These are phyloP conservation scores for Acacia acuminata DNA, from an alignment of 306 rosid species.

Conservation along the genomic window DNA sequence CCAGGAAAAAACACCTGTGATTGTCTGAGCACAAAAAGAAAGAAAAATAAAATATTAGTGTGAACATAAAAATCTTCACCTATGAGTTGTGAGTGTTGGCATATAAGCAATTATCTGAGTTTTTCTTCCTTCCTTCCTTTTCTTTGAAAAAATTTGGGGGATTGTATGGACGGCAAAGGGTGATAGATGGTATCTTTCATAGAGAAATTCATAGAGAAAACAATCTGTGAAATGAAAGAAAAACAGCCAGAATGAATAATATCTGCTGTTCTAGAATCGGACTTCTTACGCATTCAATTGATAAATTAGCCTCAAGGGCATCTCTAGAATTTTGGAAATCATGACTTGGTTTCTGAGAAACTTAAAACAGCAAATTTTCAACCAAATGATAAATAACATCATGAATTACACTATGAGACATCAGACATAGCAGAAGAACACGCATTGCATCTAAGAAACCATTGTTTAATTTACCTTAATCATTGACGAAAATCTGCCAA, in stretches of 20 bases:
- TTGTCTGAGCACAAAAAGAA: conserved; percentile 58
- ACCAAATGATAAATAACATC: conserved; percentile 3
- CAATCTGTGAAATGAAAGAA: conserved; percentile 3
- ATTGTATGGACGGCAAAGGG: not conserved
- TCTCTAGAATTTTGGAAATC: conserved; percentile 10
- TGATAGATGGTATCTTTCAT: not conserved
- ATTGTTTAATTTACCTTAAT: conserved; percentile 60
- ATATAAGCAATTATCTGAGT: not conserved
- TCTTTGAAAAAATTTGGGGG: not conserved
- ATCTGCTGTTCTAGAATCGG: not conserved
- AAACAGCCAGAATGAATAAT: conserved; percentile 8
- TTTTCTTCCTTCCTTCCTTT: not conserved
- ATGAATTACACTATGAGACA: conserved; percentile 12
- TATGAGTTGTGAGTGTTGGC: not conserved
- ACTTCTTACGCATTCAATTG: conserved; percentile 1
- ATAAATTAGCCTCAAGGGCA: conserved; percentile 16
- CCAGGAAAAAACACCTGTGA: conserved; percentile 72
- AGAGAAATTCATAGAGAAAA: not conserved
- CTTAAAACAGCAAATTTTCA: conserved; percentile 13
- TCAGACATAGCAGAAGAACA: conserved; percentile 18
- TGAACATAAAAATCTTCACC: conserved; percentile 5
- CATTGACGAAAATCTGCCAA: conserved; percentile 47
- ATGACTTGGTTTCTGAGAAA: conserved; percentile 11
- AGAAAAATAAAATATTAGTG: conserved; percentile 14
- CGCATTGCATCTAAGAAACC: conserved; percentile 5